These are phyloP conservation scores for Leucogyrophana mollusca DNA, from an alignment of 768 basidiomycete species.

Conservation along the genomic window DNA sequence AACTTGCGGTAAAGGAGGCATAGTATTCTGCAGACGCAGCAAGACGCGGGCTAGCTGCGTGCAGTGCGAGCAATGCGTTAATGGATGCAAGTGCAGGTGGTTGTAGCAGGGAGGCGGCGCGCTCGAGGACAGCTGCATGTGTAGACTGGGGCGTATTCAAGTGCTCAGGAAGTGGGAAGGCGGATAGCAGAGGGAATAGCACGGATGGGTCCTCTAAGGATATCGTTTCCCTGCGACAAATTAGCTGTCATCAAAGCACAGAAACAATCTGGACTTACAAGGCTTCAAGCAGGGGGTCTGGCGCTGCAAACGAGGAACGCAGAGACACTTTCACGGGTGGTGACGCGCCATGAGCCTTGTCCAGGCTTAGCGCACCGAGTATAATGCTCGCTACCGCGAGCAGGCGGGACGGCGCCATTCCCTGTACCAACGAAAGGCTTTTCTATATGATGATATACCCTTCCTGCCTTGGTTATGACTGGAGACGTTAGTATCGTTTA, in stretches of 20 bases:
- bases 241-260: not conserved
- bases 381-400: no score
- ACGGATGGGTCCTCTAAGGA: conserved; percentile 65
- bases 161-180: conserved; percentile 52
- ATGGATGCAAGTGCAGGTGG: conserved; percentile 52
- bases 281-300: conserved; percentile 28
- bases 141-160: conserved; percentile 43
- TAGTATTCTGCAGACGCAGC: conserved; percentile 85
- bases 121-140: conserved; percentile 38
- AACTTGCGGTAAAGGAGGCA: conserved; percentile 31
- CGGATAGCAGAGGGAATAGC: conserved; percentile 73
- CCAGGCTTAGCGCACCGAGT: no score
- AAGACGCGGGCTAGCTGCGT: conserved; percentile 76
- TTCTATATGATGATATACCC: no score
- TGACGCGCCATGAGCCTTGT: conserved; percentile 17
- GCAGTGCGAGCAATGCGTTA: conserved; percentile 73
- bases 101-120: conserved; percentile 44
- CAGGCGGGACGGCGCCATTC: no score
- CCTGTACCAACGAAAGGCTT: no score
- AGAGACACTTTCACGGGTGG: conserved; percentile 29
- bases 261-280: conserved; percentile 18
- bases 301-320: conserved; percentile 23
- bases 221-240: conserved; percentile 70
- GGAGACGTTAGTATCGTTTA: no score
- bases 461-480: no score